phyloP scores from a whole-genome alignment of 2,329 filamentous ascomycete genomes.

The Neonectria hederae region DNA sequence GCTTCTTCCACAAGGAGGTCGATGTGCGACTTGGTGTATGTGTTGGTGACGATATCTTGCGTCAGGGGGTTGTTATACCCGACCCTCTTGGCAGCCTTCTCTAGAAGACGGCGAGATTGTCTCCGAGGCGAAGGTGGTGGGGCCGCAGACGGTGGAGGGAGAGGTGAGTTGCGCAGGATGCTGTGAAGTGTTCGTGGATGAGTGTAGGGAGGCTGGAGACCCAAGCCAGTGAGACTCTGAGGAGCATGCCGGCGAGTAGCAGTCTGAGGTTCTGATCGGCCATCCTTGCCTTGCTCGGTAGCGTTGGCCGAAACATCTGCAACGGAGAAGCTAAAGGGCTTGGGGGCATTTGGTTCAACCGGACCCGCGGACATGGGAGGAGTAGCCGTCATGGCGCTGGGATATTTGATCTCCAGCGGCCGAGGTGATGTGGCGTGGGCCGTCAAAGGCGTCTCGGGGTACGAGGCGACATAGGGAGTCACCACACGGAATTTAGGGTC shows the following conservation, averaged over 20 bases:
- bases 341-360: conserved; percentile 53
- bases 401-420: conserved; percentile 57
- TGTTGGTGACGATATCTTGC: conserved; percentile 71
- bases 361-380: conserved; percentile 65
- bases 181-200: conserved; percentile 68
- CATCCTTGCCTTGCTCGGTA: conserved; percentile 1
- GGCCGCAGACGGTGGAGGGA: conserved; percentile 61
- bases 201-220: conserved; percentile 61
- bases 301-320: conserved; percentile 43
- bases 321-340: conserved; percentile 58
- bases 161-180: conserved; percentile 73
- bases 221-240: conserved; percentile 26
- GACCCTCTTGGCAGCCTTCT: conserved; percentile 65
- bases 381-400: conserved; percentile 68
- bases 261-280: conserved; percentile 30
- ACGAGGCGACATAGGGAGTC: conserved; percentile 57
- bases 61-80: conserved; percentile 71
- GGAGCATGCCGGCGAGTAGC: conserved; percentile 22
- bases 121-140: conserved; percentile 63
- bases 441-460: conserved; percentile 64
- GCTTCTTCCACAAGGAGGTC: conserved; percentile 68
- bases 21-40: conserved; percentile 70
- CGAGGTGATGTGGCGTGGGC: conserved; percentile 61
- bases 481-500: conserved; percentile 48
- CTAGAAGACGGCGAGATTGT: conserved; percentile 63